Conservation (phyloP, 2,329 filamentous ascomycete genomes). For the Aquanectria penicillioides region DNA sequence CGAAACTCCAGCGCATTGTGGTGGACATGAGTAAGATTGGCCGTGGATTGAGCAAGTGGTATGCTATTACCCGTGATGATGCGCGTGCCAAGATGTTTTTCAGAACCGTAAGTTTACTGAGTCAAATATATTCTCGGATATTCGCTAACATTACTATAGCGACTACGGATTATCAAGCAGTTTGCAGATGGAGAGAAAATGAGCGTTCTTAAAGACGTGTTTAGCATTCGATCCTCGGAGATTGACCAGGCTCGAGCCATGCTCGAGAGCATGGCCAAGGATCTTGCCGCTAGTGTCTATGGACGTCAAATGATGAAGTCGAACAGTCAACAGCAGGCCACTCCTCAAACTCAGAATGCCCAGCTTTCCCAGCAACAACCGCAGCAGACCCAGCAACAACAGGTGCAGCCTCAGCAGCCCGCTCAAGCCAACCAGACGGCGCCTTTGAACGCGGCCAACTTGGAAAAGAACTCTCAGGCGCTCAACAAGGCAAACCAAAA, state of each 20-base stretch:
- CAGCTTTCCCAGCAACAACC: conserved; percentile 49
- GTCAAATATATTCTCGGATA: background rate
- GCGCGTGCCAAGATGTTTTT: conserved; percentile 62
- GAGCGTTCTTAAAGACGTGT: conserved; percentile 55
- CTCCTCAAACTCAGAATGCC: conserved; percentile 40
- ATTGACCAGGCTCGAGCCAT: conserved; percentile 60
- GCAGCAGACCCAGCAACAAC: conserved; percentile 43
- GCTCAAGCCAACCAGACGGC: conserved; percentile 37
- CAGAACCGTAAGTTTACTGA: conserved; percentile 56
- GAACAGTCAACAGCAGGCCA: conserved; percentile 38
- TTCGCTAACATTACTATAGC: conserved; percentile 55
- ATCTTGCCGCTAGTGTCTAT: conserved; percentile 50
- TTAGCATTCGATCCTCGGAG: conserved; percentile 63
- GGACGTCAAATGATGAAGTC: conserved; percentile 41
- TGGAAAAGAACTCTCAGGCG: conserved; percentile 62
- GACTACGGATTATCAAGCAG: conserved; percentile 62
- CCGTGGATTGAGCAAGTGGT: conserved; percentile 59
- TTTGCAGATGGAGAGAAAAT: conserved; percentile 61
- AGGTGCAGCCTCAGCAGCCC: conserved; percentile 40
- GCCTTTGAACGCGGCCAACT: conserved; percentile 58
- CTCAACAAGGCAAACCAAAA: conserved; percentile 57
- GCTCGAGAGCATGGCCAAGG: conserved; percentile 63
- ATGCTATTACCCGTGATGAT: conserved; percentile 59
- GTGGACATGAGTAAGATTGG: conserved; percentile 57
- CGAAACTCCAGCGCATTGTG: conserved; percentile 55